Evolutionary conservation across 2,329 filamentous ascomycete genomes (phyloP).

Genomic region (Claviceps capensis): DNA sequence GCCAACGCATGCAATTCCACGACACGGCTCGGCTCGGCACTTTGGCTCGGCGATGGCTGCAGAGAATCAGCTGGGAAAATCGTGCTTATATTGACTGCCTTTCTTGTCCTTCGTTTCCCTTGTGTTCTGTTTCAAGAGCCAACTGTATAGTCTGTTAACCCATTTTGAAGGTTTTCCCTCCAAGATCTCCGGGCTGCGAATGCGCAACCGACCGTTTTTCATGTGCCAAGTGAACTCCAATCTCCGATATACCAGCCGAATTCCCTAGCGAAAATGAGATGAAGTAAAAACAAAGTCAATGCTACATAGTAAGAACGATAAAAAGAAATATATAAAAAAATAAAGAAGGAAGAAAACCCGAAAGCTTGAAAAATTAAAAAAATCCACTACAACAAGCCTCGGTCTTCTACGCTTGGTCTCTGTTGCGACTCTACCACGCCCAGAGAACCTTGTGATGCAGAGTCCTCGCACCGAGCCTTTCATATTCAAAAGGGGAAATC

Average conservation of each 20-base stretch:
- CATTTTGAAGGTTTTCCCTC: background rate
- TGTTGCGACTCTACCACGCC: constrained; percentile 32
- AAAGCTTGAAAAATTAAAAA: background rate
- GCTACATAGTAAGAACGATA: background rate
- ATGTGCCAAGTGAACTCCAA: background rate
- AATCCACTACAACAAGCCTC: background rate
- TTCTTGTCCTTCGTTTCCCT: too few relatives aligned
- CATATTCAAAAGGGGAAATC: constrained; percentile 80
- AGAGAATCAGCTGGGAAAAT: too few relatives aligned
- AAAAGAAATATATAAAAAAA: background rate
- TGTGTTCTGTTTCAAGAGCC: too few relatives aligned
- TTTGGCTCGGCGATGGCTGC: too few relatives aligned
- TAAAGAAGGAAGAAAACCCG: background rate
- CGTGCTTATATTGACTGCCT: too few relatives aligned
- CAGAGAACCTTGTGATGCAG: constrained; percentile 70
- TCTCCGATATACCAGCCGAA: background rate
- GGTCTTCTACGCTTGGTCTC: constrained; percentile 6
- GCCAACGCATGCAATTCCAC: too few relatives aligned
- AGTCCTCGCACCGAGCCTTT: constrained; percentile 66
- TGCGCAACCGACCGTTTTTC: background rate
- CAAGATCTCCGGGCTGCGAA: background rate
- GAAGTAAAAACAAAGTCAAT: background rate
- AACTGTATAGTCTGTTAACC: background rate
- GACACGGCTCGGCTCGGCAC: too few relatives aligned
- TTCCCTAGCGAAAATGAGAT: background rate